Base-by-base conservation (phyloP, 2,329 filamentous ascomycete genomes). In the Venturia oleaginea region DNA sequence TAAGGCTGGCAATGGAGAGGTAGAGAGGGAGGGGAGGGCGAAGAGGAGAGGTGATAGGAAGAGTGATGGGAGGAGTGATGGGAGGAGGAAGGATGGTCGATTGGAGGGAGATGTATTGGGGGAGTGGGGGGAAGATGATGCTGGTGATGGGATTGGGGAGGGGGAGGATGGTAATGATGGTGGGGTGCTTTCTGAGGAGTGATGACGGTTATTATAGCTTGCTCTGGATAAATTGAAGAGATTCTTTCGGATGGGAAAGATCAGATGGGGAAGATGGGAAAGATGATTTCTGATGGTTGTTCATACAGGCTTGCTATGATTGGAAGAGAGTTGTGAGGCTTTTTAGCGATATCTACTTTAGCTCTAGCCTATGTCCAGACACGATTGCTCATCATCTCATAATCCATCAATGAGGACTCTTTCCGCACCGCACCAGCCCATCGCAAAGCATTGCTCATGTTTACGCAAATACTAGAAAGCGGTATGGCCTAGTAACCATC, bases 361-460 rank as follows among this genome's bases (percentile, higher is more conserved):
- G 13, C 24, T 17, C 24, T 32, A 48, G 43, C n/a, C 13, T 24
- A 4, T 48, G 6, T 42, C 11, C 38, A 42, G 38, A 42, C 11
- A 17, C 38, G 48, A 54, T 54, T 54, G 13, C 48, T 54, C 48
- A 54, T 54, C 48, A 54, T 54, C 15, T 30, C 48, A 54, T 54
- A 54, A 54, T 54, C 48, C 48, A 54, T 19, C 10, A 6, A 2
- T 32, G 24, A 54, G 5, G 11, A 32, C 11, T 13, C 48, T 7
- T 54, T 30, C 48, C 48, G 24, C 48, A 11, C 8, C 15, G 7
- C 27, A 54, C 24, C 30, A 30, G 24, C 27, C 51, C 27, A 34
- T 57, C 27, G 30, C 51, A 57, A 57, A 57, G 51, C 51, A 57
- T 57, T 57, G 27, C 27, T 30, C 34, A 57, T 57, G 51, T 57